Conservation (phyloP, 352 stramenopile genomes). For the Phytophthora sansomeana region DNA sequence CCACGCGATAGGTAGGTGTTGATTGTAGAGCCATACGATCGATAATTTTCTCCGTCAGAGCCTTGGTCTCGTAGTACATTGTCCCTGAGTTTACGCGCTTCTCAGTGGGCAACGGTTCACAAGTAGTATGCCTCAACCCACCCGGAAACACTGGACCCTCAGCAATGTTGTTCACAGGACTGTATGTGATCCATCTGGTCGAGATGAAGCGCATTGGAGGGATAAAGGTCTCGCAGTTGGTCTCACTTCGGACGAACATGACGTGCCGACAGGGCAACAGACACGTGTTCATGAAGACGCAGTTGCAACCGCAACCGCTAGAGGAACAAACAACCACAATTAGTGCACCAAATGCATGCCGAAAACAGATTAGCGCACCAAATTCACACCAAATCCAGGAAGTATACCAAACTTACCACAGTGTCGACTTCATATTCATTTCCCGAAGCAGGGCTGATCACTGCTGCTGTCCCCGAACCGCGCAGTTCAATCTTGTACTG, state of each 20-base stretch:
- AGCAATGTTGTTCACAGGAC: conserved; percentile 13
- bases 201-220: neutral
- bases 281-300: conserved; percentile 19
- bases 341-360: neutral
- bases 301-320: conserved; percentile 3
- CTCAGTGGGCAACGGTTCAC: neutral
- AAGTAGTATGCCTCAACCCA: neutral
- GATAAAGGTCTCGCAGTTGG: conserved; percentile 10
- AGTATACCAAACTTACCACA: too few relatives aligned
- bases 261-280: conserved; percentile 15
- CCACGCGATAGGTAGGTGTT: conserved; percentile 8
- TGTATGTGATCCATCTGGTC: conserved; percentile 1
- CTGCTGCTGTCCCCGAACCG: neutral
- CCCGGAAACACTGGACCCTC: neutral
- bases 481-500: neutral
- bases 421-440: neutral
- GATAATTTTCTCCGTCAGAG: conserved; percentile 5
- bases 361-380: too few relatives aligned
- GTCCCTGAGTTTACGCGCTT: neutral
- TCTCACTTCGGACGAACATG: conserved; percentile 2
- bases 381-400: too few relatives aligned
- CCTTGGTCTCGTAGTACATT: conserved; percentile 9
- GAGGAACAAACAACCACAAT: neutral
- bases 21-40: conserved; percentile 22
- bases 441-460: neutral